A percentile compares a stretch with the other conserved stretches of the same genome.
Evolutionary conservation across 148 eudicot genomes (phyloP).

Genomic region (Camellia granthamiana): DNA sequence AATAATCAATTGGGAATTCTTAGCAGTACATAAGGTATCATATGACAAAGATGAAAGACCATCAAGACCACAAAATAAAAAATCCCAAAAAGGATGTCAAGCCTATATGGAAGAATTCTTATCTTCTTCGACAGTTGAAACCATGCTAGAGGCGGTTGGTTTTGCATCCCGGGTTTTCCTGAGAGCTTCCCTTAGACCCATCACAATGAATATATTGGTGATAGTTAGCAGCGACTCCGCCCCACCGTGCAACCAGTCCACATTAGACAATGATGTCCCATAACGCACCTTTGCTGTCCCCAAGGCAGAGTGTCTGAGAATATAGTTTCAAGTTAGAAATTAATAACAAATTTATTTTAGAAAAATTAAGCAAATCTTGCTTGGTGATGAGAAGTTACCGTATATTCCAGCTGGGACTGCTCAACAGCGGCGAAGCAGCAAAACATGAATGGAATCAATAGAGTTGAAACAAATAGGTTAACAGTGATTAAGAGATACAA

Average conservation of each 20-base stretch:
- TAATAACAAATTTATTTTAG: not conserved
- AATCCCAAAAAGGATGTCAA: not conserved
- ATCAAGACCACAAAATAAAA: not conserved
- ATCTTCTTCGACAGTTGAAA: constrained; percentile 41
- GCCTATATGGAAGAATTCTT: constrained; percentile 44
- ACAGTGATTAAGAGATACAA: no score
- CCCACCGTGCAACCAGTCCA: constrained; percentile 93
- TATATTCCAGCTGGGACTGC: constrained; percentile 99
- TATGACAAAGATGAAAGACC: no score
- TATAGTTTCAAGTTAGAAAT: constrained; percentile 6
- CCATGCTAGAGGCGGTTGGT: constrained; percentile 28
- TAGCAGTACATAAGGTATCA: no score
- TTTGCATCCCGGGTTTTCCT: constrained; percentile 36
- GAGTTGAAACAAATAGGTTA: not conserved
- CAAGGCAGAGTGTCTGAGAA: not conserved
- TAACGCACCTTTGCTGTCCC: constrained; percentile 84
- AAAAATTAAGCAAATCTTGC: not conserved
- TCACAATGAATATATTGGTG: constrained; percentile 82
- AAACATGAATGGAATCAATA: constrained; percentile 27
- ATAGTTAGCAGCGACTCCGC: constrained; percentile 90
- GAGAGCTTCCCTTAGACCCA: constrained; percentile 73
- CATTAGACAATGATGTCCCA: constrained; percentile 89
- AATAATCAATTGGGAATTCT: not conserved
- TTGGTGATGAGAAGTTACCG: constrained; percentile 51
- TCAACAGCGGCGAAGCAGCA: constrained; percentile 15